Evolutionary conservation across 1,284 basidiomycete species (phyloP).

Genomic region (Agaricales sp.): DNA sequence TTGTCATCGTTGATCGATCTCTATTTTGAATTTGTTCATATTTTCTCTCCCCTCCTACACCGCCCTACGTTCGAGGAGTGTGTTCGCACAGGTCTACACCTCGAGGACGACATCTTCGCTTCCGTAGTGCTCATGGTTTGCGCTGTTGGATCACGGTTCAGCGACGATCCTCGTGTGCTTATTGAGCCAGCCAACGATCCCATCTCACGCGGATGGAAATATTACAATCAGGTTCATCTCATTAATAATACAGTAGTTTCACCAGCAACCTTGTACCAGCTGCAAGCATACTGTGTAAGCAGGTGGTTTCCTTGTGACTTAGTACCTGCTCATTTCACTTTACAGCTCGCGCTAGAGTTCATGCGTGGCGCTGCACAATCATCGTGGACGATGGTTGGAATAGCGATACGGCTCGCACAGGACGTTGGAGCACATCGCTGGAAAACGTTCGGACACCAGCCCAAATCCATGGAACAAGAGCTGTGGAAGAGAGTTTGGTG

Average conservation of each 20-base stretch:
- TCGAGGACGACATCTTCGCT: conserved; percentile 28
- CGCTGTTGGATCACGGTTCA: conserved; percentile 33
- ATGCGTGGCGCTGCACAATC: neutral
- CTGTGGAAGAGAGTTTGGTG: conserved; percentile 1
- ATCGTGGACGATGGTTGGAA: neutral
- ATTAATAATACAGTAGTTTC: neutral
- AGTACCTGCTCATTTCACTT: neutral
- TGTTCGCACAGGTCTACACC: conserved; percentile 25
- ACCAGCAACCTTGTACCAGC: neutral
- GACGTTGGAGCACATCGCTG: conserved; percentile 1
- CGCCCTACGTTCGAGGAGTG: conserved; percentile 29
- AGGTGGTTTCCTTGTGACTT: neutral
- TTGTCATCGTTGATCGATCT: conserved; percentile 32
- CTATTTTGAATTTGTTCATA: conserved; percentile 30
- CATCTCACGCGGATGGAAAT: conserved; percentile 32
- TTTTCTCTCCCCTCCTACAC: conserved; percentile 32
- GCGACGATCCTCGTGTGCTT: conserved; percentile 32
- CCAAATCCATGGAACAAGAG: neutral
- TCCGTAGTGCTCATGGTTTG: conserved; percentile 34
- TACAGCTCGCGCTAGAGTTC: neutral
- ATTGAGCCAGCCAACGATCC: conserved; percentile 15
- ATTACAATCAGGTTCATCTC: conserved; percentile 24
- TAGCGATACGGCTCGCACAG: neutral
- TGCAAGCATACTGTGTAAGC: neutral
- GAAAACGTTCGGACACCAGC: neutral